Evolutionary conservation across 2,329 filamentous ascomycete species (phyloP).

Genomic region (Aspergillus pseudoterreus): DNA sequence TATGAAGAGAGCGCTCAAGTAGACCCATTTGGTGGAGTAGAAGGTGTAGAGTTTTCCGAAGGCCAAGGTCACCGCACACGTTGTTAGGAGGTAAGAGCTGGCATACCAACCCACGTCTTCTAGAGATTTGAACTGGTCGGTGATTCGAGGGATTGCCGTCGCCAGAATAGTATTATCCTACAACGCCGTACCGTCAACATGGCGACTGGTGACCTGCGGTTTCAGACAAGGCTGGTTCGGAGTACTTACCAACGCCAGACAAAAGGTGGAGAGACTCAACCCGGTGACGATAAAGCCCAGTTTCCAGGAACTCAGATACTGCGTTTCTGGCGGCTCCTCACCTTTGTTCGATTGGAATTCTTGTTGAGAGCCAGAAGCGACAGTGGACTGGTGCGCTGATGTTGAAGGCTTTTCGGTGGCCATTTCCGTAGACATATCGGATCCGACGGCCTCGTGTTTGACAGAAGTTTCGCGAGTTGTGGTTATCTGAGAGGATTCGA

Average conservation of each 20-base stretch:
- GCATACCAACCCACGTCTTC: conserved; percentile 50
- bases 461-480: neutral
- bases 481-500: neutral
- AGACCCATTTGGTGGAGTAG: conserved; percentile 43
- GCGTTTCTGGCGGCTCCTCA: conserved; percentile 13
- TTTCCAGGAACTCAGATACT: conserved; percentile 32
- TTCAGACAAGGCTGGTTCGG: too few species aligned
- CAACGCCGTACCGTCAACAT: neutral
- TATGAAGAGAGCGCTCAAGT: conserved; percentile 35
- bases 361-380: neutral
- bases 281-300: conserved; percentile 34
- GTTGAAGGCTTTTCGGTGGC: neutral
- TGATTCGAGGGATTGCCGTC: conserved; percentile 48
- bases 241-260: conserved; percentile 32
- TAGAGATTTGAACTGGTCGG: conserved; percentile 45
- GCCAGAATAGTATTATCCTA: conserved; percentile 44
- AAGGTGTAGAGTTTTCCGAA: conserved; percentile 45
- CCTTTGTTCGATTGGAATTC: neutral
- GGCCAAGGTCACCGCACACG: conserved; percentile 39
- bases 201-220: too few species aligned
- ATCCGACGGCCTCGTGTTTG: neutral
- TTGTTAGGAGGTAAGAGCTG: conserved; percentile 43
- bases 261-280: conserved; percentile 37
- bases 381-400: conserved; percentile 10
- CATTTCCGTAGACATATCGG: conserved; percentile 1